Conservation (phyloP, 208 protist genomes). For the Tritrichomonas musculus region DNA sequence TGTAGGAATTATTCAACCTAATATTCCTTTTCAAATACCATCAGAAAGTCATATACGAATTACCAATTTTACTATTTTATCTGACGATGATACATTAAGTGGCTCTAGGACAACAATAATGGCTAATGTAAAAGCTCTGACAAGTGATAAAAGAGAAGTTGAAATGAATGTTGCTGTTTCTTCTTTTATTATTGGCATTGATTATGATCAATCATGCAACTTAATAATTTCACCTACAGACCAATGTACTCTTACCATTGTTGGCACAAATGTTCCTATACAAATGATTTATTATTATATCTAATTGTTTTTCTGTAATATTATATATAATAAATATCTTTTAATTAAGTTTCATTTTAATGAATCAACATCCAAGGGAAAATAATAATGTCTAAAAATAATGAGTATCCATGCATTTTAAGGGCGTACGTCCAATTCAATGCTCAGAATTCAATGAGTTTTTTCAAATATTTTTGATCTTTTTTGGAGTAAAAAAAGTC, state of each 20-base stretch:
- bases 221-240: background rate
- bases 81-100: background rate
- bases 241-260: background rate
- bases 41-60: background rate
- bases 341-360: too few species aligned
- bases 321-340: too few species aligned
- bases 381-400: too few species aligned
- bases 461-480: too few species aligned
- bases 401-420: too few species aligned
- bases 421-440: too few species aligned
- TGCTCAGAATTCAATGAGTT: too few species aligned
- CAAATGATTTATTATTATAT: background rate
- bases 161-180: background rate
- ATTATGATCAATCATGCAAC: background rate
- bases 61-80: background rate
- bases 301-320: too few species aligned
- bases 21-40: background rate
- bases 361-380: too few species aligned
- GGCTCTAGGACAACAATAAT: background rate
- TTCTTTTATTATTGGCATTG: background rate
- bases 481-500: too few species aligned
- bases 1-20: too few species aligned
- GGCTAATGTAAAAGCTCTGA: background rate
- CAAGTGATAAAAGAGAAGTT: background rate
- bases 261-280: background rate